A percentile compares a stretch with the other conserved stretches of the same genome.
Evolutionary conservation across 306 rosid species (phyloP).

Genomic region (Fagus crenata): DNA sequence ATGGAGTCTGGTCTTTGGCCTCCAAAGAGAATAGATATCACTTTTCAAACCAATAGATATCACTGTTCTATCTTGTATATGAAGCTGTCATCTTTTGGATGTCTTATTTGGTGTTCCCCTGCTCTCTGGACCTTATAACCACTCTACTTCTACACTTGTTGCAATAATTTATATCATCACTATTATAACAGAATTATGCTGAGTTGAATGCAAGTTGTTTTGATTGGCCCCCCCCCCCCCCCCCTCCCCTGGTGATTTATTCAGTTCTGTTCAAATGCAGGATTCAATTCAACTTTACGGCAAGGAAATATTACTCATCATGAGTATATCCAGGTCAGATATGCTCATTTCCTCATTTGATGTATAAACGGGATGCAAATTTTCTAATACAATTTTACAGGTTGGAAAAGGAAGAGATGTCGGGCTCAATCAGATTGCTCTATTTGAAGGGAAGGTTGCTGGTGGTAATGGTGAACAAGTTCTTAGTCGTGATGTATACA

Average conservation of each 20-base stretch:
- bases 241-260: background rate
- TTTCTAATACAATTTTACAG: conserved; percentile 52
- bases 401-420: conserved; percentile 98
- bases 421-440: conserved; percentile 91
- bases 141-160: background rate
- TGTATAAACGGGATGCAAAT: conserved; percentile 10
- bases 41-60: background rate
- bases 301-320: conserved; percentile 96
- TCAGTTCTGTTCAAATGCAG: conserved; percentile 41
- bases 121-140: background rate
- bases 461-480: conserved; percentile 98
- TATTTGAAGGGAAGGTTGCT: conserved; percentile 88
- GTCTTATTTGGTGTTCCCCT: background rate
- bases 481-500: conserved; percentile 93
- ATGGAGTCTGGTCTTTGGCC: background rate
- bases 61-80: background rate
- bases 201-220: background rate
- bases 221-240: no score
- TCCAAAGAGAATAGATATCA: background rate
- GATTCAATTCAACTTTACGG: conserved; percentile 94
- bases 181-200: background rate
- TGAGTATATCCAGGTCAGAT: conserved; percentile 86
- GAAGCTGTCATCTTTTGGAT: background rate
- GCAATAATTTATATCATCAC: background rate
- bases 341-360: conserved; percentile 16